Conservation (phyloP, 441 rosid species). For the Jatropha podagrica region DNA sequence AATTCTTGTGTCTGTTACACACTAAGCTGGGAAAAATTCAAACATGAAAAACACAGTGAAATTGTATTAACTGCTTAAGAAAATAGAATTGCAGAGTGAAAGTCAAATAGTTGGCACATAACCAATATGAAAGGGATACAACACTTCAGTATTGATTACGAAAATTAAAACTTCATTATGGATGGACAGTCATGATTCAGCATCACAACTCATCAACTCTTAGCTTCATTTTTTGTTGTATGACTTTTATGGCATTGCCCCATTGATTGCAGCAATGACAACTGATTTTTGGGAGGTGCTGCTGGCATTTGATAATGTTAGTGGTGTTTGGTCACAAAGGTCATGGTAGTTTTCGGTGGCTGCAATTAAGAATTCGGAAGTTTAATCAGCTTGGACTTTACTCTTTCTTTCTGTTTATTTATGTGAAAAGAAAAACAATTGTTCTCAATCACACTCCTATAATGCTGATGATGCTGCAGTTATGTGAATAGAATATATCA, state of each 20-base stretch:
- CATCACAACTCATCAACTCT: not conserved
- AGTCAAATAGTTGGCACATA: not conserved
- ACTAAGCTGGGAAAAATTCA: not conserved
- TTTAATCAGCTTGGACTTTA: not conserved
- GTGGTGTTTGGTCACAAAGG: not conserved
- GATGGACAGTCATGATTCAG: too few species aligned
- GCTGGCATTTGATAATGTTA: not conserved
- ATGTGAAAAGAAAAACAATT: too few species aligned
- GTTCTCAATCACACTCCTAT: too few species aligned
- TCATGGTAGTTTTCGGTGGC: not conserved
- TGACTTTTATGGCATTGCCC: not conserved
- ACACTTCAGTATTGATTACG: not conserved
- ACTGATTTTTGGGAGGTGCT: not conserved
- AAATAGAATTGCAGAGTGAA: not conserved
- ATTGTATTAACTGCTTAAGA: not conserved
- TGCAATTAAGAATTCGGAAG: not conserved
- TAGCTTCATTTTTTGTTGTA: not conserved
- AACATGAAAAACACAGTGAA: not conserved
- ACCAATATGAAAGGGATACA: not conserved
- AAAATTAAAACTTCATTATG: not conserved
- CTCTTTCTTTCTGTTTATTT: not conserved
- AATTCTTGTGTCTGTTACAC: not conserved
- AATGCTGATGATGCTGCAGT: not conserved
- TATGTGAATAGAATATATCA: not conserved
- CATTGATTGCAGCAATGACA: not conserved